These are phyloP conservation scores for Colletotrichum sansevieriae DNA, from an alignment of 2,329 filamentous ascomycete genomes.

Conservation along the genomic window DNA sequence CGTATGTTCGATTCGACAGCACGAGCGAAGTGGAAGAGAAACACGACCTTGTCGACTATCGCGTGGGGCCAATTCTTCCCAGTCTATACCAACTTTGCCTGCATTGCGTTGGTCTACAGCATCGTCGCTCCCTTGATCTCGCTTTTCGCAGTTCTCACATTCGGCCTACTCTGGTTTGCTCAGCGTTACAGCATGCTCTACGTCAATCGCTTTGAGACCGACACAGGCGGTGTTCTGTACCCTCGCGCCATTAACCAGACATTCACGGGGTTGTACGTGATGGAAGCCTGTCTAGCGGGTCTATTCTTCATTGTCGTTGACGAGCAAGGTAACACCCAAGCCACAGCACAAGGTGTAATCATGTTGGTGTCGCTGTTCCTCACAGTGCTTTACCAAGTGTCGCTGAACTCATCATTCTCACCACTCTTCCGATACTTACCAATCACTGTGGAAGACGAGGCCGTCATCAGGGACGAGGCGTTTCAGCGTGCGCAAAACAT, in stretches of 20 bases:
- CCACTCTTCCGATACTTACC: conserved; percentile 91
- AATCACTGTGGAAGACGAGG: conserved; percentile 95
- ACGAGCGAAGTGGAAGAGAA: conserved; percentile 85
- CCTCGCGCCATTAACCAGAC: conserved; percentile 94
- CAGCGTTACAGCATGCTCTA: conserved; percentile 98
- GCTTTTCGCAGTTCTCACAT: conserved; percentile 93
- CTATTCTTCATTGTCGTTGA: conserved; percentile 87
- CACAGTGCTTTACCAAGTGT: conserved; percentile 82
- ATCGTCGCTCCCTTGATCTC: conserved; percentile 92
- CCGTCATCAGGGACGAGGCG: conserved; percentile 88
- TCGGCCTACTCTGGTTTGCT: conserved; percentile 90
- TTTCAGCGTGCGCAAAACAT: conserved; percentile 84
- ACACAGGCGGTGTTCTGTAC: conserved; percentile 93
- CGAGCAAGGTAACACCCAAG: conserved; percentile 61
- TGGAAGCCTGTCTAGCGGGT: conserved; percentile 91
- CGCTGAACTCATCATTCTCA: conserved; percentile 86
- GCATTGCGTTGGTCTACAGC: conserved; percentile 90
- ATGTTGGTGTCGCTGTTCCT: conserved; percentile 83
- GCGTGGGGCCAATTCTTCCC: conserved; percentile 96
- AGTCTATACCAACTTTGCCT: conserved; percentile 95
- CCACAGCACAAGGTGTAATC: conserved; percentile 81
- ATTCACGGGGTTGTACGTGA: conserved; percentile 93
- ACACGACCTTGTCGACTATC: conserved; percentile 81
- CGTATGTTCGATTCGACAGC: conserved; percentile 86
- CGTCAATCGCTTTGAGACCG: conserved; percentile 87